Evolutionary conservation across 345 rosid genomes (phyloP).

Genomic region (Brassica cretica): DNA sequence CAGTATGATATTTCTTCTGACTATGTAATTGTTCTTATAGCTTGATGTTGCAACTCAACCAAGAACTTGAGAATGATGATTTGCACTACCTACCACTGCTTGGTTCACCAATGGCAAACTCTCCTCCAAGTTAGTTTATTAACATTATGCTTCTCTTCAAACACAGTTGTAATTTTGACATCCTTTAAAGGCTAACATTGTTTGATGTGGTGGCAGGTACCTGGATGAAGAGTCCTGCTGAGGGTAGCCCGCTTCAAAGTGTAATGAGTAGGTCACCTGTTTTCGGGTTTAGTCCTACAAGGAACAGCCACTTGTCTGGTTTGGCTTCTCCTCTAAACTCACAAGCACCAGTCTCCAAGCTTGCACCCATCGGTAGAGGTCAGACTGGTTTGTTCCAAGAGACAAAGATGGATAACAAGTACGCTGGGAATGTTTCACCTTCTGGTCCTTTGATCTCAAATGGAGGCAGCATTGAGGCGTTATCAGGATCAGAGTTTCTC

Average conservation of each 20-base stretch:
- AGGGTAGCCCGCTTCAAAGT: constrained; percentile 54
- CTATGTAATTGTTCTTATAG: constrained; percentile 36
- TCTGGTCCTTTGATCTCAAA: constrained; percentile 53
- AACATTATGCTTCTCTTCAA: neutral
- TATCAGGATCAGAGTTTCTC: constrained; percentile 90
- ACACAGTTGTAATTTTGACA: neutral
- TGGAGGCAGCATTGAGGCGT: constrained; percentile 53
- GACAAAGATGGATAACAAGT: constrained; percentile 49
- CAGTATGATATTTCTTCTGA: constrained; percentile 9
- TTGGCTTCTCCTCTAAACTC: constrained; percentile 63
- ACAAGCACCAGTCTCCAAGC: constrained; percentile 52
- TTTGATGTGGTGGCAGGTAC: constrained; percentile 45
- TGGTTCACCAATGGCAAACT: constrained; percentile 70
- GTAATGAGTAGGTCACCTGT: constrained; percentile 53
- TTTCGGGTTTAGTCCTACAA: constrained; percentile 52
- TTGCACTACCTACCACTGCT: constrained; percentile 51
- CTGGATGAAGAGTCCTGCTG: constrained; percentile 73
- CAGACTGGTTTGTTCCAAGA: constrained; percentile 47
- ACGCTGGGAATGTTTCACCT: constrained; percentile 48
- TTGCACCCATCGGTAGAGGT: constrained; percentile 64
- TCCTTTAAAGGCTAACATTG: neutral
- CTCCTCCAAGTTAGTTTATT: constrained; percentile 42
- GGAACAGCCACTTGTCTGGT: constrained; percentile 54
- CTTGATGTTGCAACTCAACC: constrained; percentile 68
- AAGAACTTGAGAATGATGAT: constrained; percentile 70